Conservation (phyloP, 495 filamentous ascomycete genomes). For the Xylaria intraflava region DNA sequence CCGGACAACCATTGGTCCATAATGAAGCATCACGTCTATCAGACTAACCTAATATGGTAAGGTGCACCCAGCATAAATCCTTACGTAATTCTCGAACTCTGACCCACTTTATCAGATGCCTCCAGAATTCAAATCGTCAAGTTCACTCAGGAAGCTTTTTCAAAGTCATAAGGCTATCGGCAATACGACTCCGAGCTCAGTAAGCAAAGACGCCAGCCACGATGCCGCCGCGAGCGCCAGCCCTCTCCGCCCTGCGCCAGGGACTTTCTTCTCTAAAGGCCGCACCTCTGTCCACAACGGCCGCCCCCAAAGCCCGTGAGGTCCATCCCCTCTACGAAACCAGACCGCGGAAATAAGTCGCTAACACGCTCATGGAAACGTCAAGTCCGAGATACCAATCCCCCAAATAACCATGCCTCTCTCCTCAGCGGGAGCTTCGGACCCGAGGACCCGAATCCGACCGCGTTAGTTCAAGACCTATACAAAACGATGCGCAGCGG, state of each 20-base stretch:
- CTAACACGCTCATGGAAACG: not conserved
- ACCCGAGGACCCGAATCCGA: too few species aligned
- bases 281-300: constrained; percentile 17
- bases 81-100: not conserved
- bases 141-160: constrained; percentile 1
- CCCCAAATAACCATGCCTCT: not conserved
- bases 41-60: too few species aligned
- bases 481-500: constrained; percentile 11
- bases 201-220: too few species aligned
- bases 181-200: too few species aligned
- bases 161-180: too few species aligned
- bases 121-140: not conserved
- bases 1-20: too few species aligned
- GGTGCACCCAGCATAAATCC: too few species aligned
- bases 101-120: constrained; percentile 1
- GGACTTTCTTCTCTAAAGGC: constrained; percentile 11
- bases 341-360: not conserved
- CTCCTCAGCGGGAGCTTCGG: too few species aligned
- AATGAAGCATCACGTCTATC: too few species aligned
- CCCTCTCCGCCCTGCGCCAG: constrained; percentile 17
- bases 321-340: not conserved
- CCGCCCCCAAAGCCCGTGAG: constrained; percentile 13
- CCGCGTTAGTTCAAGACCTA: not conserved
- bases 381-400: too few species aligned
- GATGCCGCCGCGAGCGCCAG: constrained; percentile 26